Evolutionary conservation across 116 monocot species (phyloP), one percentile per base, ranked within the genome.

Genomic region (Phalaenopsis hybrid): DNA sequence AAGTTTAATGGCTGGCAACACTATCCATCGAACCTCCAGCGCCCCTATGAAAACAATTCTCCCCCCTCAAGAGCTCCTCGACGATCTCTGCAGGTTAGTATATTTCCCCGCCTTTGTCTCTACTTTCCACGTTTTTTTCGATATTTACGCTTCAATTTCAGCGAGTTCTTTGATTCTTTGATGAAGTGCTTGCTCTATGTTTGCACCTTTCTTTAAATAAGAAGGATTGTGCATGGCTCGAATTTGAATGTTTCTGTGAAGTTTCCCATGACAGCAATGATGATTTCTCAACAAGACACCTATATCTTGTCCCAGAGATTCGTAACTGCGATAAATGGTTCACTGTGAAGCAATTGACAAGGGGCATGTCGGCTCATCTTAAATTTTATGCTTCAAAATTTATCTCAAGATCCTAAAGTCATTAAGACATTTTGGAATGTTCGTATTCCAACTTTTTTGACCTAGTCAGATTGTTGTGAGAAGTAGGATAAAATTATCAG

Each of bases 21-120:
- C 79, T 80, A 21, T 86, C 51, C 86, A 83, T 67, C 90, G 89
- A 1, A 85, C 88, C 11, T 88, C 88, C 15, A 88, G 91, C 69
- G 37, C 84, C 46, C 57, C 81, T 25, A 74, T 74, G 86, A 85
- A 82, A 79, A 90, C 82, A 55, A 23, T 79, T 11, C 80, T 89
- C 2, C 96, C 96, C 16, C 93, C 96, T 25, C 96, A 96, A 78
- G 96, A 96, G 81, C 90, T 96, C 77, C 93, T 93, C 81, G 91
- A 93, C 80, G 96, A 96, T 77, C 96, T 96, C 57, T 96, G 96
- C 93, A 93, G 95, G 95, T 95, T 45, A 20, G 33, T 31, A 6
- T 37, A 9, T 75, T 5, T 73, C 4, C 28, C 4, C 21, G 49
- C 21, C 28, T 50, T 12, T 44, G 16, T 0, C 75, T 43, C 44